Evolutionary conservation across 1,139 yeast species (phyloP), one percentile per base, ranked within the genome.

Genomic region (Protomyces pachydermus): DNA sequence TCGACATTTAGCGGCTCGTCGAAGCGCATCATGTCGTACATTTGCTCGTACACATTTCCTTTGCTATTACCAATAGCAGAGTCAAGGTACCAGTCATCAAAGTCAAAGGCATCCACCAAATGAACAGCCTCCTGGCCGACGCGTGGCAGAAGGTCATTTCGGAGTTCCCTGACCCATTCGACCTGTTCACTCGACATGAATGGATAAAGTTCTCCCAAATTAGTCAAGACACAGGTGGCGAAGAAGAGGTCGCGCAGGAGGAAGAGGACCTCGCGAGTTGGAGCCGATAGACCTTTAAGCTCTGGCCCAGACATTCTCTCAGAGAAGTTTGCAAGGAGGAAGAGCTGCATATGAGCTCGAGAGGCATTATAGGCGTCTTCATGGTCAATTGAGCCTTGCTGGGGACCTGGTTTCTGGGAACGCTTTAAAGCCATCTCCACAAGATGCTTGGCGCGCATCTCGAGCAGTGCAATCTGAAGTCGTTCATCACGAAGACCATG

Each of bases 21-120:
- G 32, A 28, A 28, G 39, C 62, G 51, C 62, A 78, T 79, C 72
- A 77, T 78, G 61, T 72, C 72, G 67, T 76, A 77, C 70, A 90
- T 90, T 76, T 88, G 84, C 74, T 85, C 86, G 79, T 91, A 91
- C 65, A 89, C 85, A 74, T 91, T 87, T 69, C 98, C 98, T 71
- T 88, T 85, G 76, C 82, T 87, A 71, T 80, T 81, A 68, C 97
- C 98, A 68, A 91, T 82, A 39, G 96, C 86, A 1, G 97, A 84
- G 77, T 91, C 89, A 74, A 91, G 82, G 77, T 87, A 82, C 78
- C 83, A 88, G 76, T 91, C 97, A 48, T 91, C 84, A 72, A 87
- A 81, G 77, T 87, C 86, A 82, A 91, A 91, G 5, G 96, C 82
- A 76, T 91, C 98, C n/a, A 96, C 88, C 71, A 88, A 80, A 23